These are phyloP conservation scores for Microcyclospora pomicola DNA, from an alignment of 2,329 filamentous ascomycete genomes.

Conservation along the genomic window DNA sequence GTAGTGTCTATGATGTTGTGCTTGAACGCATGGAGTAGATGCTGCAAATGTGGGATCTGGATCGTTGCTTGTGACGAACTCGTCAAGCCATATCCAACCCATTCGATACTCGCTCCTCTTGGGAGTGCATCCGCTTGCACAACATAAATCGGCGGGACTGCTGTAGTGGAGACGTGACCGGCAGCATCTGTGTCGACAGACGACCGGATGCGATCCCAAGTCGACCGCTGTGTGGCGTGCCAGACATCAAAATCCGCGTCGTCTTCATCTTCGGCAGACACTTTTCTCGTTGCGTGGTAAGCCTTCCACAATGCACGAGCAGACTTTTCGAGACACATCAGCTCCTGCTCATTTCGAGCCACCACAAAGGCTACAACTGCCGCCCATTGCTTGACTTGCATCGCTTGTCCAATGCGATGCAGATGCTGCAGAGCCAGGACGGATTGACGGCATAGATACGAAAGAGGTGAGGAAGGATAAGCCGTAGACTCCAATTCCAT, in stretches of 20 bases:
- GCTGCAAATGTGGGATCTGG: slow-evolving; percentile 8
- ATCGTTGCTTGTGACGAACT: neutral
- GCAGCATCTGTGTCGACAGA: slow-evolving; percentile 21
- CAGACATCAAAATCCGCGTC: slow-evolving; percentile 49
- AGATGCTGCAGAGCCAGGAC: slow-evolving; percentile 75
- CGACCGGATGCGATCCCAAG: slow-evolving; percentile 1
- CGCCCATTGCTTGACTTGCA: slow-evolving; percentile 60
- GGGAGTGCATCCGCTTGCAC: slow-evolving; percentile 68
- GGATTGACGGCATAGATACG: slow-evolving; percentile 38
- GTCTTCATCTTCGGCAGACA: slow-evolving; percentile 35
- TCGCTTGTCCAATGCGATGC: slow-evolving; percentile 63
- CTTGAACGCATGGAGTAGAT: slow-evolving; percentile 8
- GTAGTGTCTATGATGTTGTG: slow-evolving; percentile 4
- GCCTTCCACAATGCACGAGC: slow-evolving; percentile 28
- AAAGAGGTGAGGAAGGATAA: neutral
- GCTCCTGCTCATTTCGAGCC: neutral
- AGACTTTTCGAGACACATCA: neutral
- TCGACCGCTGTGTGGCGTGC: slow-evolving; percentile 41
- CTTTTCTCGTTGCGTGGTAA: slow-evolving; percentile 14
- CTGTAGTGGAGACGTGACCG: slow-evolving; percentile 5
- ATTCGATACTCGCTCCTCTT: slow-evolving; percentile 62
- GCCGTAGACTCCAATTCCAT: slow-evolving; percentile 45
- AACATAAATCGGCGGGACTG: slow-evolving; percentile 54
- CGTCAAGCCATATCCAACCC: slow-evolving; percentile 32
- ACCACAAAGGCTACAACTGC: slow-evolving; percentile 64